Base-by-base conservation (phyloP, 306 rosid species). In the Cicer pinnatifidum region DNA sequence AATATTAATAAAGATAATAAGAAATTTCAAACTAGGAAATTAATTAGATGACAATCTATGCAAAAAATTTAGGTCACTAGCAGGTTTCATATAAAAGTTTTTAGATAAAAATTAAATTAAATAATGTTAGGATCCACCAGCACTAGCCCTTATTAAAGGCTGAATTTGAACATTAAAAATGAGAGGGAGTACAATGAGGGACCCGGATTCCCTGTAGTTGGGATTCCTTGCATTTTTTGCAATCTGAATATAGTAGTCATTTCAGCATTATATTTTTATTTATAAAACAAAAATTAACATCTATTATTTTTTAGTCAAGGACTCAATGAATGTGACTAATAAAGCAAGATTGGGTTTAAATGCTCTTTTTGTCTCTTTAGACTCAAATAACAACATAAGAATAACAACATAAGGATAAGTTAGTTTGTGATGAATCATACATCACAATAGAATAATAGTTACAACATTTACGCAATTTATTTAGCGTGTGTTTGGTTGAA, bases 301-400 rank as follows among this genome's bases (percentile, higher is more conserved):
- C 3, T 28, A 28, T 28, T 28, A 3, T 28, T 28, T 28, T 28
- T 28, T 0, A 59, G 15, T 35, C 47, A 70, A 17, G 47, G 50
- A 56, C 41, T 56, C 17, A 40, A 12, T 69, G 45, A 46, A 20
- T 37, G 39, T 33, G 69, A 37, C 51, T 45, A 13, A 43, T 5
- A 60, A 17, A 9, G 17, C 5, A 71, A 17, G 11, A 13, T 48
- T 41, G 48, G 10, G 10, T 66, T 20, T 37, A 47, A 75, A 65
- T 19, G 23, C 39, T 53, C 45, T 40, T 46, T 23, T 59, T 58
- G 11, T 70, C 23, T 78, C 70, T 69, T 50, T 43, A 78, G 10
- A 37, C 65, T 58, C 71, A 78, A 58, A 59, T 50, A 70, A 15
- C 9, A 71, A 78, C n/a, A n/a, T n/a, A n/a, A n/a, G n/a, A n/a